These are phyloP conservation scores for Solanum megistacrolobum DNA, from an alignment of 257 asterid species.

Conservation along the genomic window DNA sequence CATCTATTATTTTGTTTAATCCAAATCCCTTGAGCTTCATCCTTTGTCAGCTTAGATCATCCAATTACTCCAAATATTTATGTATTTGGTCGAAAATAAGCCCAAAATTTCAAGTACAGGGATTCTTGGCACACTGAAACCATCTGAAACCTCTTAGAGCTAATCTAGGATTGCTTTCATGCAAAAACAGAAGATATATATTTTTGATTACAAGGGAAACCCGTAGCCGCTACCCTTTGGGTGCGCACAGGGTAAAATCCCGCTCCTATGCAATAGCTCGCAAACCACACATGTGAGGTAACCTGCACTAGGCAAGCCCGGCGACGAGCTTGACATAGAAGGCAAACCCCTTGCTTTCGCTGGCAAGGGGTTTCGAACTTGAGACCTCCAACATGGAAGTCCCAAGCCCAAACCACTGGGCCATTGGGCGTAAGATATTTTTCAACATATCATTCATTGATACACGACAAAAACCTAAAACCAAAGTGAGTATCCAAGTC, in stretches of 20 bases:
- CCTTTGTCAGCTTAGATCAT: neutral
- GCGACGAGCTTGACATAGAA: no score
- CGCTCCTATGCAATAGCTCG: no score
- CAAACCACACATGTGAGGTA: no score
- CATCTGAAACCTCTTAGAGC: neutral
- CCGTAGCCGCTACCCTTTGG: no score
- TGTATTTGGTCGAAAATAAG: neutral
- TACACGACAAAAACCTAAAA: neutral
- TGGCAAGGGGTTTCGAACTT: no score
- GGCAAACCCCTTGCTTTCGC: no score
- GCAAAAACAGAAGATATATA: neutral
- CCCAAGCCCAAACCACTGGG: no score
- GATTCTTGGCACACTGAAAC: neutral
- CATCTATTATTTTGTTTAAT: neutral
- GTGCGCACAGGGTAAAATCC: no score
- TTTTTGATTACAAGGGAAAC: no score
- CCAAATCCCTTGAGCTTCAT: neutral
- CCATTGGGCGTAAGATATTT: no score
- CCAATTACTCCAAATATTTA: neutral
- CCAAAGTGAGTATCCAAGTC: neutral
- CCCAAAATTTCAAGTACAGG: neutral
- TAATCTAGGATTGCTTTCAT: neutral
- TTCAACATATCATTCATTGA: neutral
- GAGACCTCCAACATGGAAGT: no score
- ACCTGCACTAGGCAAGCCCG: no score